These are phyloP conservation scores for Neonectria punicea DNA, from an alignment of 2,329 filamentous ascomycete species.

Conservation along the genomic window DNA sequence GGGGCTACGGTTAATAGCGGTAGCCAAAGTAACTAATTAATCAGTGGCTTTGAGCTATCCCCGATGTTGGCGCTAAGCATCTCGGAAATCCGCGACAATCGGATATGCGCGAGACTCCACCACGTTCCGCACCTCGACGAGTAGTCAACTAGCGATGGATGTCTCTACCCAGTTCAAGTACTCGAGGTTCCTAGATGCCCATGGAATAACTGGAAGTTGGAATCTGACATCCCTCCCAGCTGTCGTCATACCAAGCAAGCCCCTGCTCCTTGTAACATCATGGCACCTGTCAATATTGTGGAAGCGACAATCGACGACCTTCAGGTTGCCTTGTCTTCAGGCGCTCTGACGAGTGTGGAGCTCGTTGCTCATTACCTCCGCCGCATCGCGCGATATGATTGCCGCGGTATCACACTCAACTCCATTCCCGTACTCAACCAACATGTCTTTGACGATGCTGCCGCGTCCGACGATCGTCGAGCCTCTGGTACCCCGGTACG, in stretches of 20 bases:
- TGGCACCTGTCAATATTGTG: slow-evolving; percentile 28
- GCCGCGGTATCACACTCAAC: slow-evolving; percentile 39
- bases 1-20: too few relatives aligned
- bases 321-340: slow-evolving; percentile 26
- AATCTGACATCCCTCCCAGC: too few relatives aligned
- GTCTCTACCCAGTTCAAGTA: too few relatives aligned
- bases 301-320: slow-evolving; percentile 40
- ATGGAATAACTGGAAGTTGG: not conserved
- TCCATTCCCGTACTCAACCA: slow-evolving; percentile 43
- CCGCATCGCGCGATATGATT: slow-evolving; percentile 42
- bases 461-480: slow-evolving; percentile 43
- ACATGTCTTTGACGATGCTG: slow-evolving; percentile 41
- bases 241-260: too few relatives aligned
- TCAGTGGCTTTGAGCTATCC: too few relatives aligned
- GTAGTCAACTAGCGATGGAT: too few relatives aligned
- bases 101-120: not conserved
- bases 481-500: slow-evolving; percentile 31
- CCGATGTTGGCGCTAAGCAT: too few relatives aligned
- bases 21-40: too few relatives aligned
- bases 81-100: not conserved
- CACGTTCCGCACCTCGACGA: too few relatives aligned
- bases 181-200: not conserved
- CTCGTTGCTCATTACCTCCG: slow-evolving; percentile 42
- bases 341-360: slow-evolving; percentile 40
- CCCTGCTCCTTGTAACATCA: too few relatives aligned